phyloP scores from a whole-genome alignment of 495 filamentous ascomycete genomes.

The Aspergillus taichungensis region DNA sequence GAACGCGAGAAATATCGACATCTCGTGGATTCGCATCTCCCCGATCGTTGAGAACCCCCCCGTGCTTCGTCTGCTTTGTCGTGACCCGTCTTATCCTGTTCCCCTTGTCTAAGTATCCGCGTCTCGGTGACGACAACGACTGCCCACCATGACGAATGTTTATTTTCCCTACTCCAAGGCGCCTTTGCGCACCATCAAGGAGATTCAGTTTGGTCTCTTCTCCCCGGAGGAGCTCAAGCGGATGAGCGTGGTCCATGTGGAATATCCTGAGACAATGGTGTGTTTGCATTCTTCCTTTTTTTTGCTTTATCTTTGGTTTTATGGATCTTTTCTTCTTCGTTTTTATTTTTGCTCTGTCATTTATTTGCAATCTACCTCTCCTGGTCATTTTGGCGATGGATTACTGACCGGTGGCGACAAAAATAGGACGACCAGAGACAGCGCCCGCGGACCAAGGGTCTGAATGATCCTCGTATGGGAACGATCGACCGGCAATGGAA shows the following conservation, averaged over 20 bases:
- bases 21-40: not conserved
- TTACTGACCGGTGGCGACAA: constrained; percentile 16
- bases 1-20: constrained; percentile 1
- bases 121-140: constrained; percentile 16
- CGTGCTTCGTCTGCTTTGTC: not conserved
- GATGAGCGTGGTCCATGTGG: constrained; percentile 87
- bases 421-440: constrained; percentile 74
- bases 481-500: constrained; percentile 90
- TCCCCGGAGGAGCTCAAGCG: constrained; percentile 96
- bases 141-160: constrained; percentile 78
- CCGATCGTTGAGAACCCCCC: not conserved
- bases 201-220: constrained; percentile 96
- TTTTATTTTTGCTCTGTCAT: constrained; percentile 4
- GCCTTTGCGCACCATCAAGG: constrained; percentile 88
- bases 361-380: constrained; percentile 2
- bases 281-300: constrained; percentile 15
- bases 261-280: constrained; percentile 96
- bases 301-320: constrained; percentile 5
- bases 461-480: constrained; percentile 90
- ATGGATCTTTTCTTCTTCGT: not conserved
- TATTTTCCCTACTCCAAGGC: constrained; percentile 88
- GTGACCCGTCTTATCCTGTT: not conserved
- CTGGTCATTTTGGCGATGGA: constrained; percentile 1
- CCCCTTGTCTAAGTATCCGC: not conserved
- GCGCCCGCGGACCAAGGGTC: constrained; percentile 74